Evolutionary conservation across 768 basidiomycete species (phyloP), one percentile per base, ranked within the genome.

Genomic region (Kwoniella mangroviensis): DNA sequence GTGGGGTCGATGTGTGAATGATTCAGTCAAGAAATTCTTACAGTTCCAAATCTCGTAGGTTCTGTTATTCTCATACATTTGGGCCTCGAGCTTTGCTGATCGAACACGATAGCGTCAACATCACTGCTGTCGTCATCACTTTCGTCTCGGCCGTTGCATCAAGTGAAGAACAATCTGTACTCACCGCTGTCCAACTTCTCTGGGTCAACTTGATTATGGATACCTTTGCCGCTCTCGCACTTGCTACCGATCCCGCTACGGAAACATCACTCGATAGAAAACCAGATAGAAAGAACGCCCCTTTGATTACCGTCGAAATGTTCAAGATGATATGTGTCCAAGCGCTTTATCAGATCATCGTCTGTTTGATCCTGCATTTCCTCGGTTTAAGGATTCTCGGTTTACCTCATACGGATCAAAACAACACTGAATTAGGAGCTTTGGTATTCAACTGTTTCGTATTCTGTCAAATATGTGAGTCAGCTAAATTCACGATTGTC

Each of bases 1-100:
- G 86, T 98, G 97, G 96, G 97, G 97, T 53, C 92, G 97, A 59
- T 96, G 94, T 78, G 96, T 99, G 72, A 99, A 98, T 82, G 97
- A 99, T 78, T 90, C 95, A 0, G 97, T 98, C 61, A 90, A 91
- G 81, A 99, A 98, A 85, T 99, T 98, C 85, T 81, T 99, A 69
- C 96, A 98, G 85, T 97, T 97, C 87, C 94, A 83, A 69, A 65
- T 81, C 52, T 78, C 77, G 71, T 73, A 49, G 67, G 69, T 72
- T 2, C 42, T n/a, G 19, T 19, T 19, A 7, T 9, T 34, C 41
- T 42, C 42, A 12, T 58, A 40, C 5, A 26, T 1, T 21, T 40
- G 5, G 13, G 1, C 34, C 13, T 15, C 41, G 40, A 19, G 21
- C 26, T 6, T 34, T n/a, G 13, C 10, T 55, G 12, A 22, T n/a